Base-by-base conservation (phyloP, 2,329 filamentous ascomycete species). In the Diplodia intermedia region DNA sequence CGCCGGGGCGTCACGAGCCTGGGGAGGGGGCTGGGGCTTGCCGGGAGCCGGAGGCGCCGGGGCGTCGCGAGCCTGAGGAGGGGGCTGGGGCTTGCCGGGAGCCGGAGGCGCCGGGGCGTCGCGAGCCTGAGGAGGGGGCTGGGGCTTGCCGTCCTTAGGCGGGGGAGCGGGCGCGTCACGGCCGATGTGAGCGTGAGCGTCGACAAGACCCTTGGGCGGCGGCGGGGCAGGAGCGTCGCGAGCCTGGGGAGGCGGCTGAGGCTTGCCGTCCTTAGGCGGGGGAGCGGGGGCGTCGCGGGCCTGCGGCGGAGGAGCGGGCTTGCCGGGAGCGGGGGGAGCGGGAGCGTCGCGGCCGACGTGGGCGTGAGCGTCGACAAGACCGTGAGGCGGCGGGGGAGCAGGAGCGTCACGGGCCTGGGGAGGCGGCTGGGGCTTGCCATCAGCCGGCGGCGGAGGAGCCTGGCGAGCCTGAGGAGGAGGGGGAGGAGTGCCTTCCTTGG, bases 321-420 rank as follows among this genome's bases (percentile, higher is more conserved):
- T 55, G 38, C 14, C 26, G 3, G 23, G n/a, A 31, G 50, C 20
- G 12, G 49, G 49, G 6, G 36, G 29, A 12, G 31, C 50, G 2
- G 50, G 62, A 1, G 36, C 62, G 23, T 55, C 62, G 20, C 62
- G 62, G 20, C 31, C 62, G 7, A 52, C 33, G 49, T 65, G 49
- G 11, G 54, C 26, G 29, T 63, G 33, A 3, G 33, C 60, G 9
- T 63, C 60, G 60, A 63, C 33, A 9, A 63, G 43, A 29, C 43
- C 29, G 18, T 50, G 47, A 20, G 49, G 61, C 47, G 57, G 57
- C 12, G n/a, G 33, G 33, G 33, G 33, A 36, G 33, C 23, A 15
- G 60, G 60, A 4, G 60, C 60, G 12, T 60, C 36, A n/a, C 55
- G 55, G n/a, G 36, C 23, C 1, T 55, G 18, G 11, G 26, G 29